Conservation (phyloP, 176 grass and related monocot genomes). For the Avena eriantha region DNA sequence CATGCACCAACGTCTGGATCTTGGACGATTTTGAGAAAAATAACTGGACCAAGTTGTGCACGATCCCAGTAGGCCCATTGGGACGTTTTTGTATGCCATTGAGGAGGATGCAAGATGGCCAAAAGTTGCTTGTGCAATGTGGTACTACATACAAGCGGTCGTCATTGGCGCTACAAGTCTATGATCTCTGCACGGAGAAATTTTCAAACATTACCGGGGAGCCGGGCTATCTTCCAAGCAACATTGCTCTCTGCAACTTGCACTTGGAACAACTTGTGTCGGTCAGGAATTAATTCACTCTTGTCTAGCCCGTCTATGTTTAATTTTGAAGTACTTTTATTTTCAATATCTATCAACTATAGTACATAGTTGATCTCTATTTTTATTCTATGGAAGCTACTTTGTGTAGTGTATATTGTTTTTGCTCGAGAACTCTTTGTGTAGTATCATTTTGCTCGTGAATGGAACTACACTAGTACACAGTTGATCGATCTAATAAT, state of each 20-base stretch:
- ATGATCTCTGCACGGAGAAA: not conserved
- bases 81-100: not conserved
- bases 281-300: not conserved
- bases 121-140: not conserved
- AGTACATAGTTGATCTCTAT: too few relatives aligned
- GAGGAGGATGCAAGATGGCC: not conserved
- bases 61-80: not conserved
- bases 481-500: too few relatives aligned
- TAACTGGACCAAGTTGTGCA: not conserved
- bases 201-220: not conserved
- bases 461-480: too few relatives aligned
- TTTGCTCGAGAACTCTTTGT: too few relatives aligned
- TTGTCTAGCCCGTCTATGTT: too few relatives aligned
- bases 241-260: not conserved
- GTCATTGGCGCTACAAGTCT: not conserved
- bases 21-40: not conserved
- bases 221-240: not conserved
- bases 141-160: not conserved
- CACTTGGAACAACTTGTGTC: not conserved
- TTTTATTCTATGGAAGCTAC: too few relatives aligned
- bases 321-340: too few relatives aligned
- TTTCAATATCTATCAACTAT: too few relatives aligned
- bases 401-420: too few relatives aligned
- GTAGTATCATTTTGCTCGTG: too few relatives aligned
- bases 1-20: too few relatives aligned